A percentile compares a stretch with the other conserved stretches of the same genome.
Conservation (phyloP, 108 stramenopile species). For the Skeletonema menzelii region DNA sequence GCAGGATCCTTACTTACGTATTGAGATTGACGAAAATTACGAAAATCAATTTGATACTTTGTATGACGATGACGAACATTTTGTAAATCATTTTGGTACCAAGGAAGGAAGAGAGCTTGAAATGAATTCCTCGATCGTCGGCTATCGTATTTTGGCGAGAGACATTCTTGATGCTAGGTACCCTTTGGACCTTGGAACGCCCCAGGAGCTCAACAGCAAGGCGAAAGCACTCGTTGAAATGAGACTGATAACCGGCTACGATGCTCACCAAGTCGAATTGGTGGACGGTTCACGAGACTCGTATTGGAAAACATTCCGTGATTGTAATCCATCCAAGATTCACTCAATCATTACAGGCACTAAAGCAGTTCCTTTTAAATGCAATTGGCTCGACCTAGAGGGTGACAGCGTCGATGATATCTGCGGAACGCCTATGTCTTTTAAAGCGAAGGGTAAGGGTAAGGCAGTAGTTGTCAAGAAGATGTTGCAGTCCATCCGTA, state of each 20-base stretch:
- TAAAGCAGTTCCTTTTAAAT: constrained; percentile 12
- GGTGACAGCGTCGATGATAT: too few relatives aligned
- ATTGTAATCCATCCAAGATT: constrained; percentile 4
- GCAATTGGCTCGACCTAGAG: constrained; percentile 29
- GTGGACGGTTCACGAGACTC: background rate
- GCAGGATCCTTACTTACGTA: constrained; percentile 17
- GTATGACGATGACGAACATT: constrained; percentile 6
- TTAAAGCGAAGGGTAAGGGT: too few relatives aligned
- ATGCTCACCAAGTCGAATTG: background rate
- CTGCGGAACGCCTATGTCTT: too few relatives aligned
- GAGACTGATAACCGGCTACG: background rate
- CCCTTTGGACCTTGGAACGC: constrained; percentile 40
- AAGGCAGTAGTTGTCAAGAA: too few relatives aligned
- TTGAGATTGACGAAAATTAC: constrained; percentile 33
- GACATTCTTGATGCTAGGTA: constrained; percentile 30
- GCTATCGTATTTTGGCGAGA: constrained; percentile 23
- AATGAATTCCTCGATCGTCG: background rate
- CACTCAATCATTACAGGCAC: constrained; percentile 33
- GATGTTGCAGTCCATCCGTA: too few relatives aligned
- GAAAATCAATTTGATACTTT: background rate
- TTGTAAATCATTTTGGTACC: constrained; percentile 2
- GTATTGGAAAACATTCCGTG: constrained; percentile 25
- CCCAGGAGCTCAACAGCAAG: constrained; percentile 26
- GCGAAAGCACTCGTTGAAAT: constrained; percentile 23
- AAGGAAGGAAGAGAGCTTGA: background rate